A percentile compares a stretch with the other conserved stretches of the same genome.
Evolutionary conservation across 306 rosid genomes (phyloP).

Genomic region (Rubus idaeus): DNA sequence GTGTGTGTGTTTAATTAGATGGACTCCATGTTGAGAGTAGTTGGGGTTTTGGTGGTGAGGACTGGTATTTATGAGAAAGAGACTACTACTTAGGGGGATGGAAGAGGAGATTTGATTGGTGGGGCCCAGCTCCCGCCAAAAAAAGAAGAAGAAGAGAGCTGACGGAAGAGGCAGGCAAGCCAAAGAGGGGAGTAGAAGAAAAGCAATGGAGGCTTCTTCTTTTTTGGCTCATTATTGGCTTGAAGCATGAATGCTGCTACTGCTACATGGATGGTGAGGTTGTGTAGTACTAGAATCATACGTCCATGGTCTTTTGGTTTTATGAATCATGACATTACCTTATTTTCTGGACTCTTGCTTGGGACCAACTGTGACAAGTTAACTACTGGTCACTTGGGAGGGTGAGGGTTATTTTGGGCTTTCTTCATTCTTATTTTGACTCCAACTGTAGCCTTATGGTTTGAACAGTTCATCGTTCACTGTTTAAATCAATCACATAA

Average conservation of each 20-base stretch:
- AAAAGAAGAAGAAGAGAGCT: constrained; percentile 11
- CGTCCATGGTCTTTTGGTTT: background rate
- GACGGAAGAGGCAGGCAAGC: too few species aligned
- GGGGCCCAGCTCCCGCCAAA: constrained; percentile 71
- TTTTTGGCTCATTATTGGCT: constrained; percentile 6
- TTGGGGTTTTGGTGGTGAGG: constrained; percentile 19
- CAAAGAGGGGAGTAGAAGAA: constrained; percentile 63
- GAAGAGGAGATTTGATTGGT: constrained; percentile 43
- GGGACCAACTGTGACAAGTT: background rate
- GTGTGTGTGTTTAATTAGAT: background rate
- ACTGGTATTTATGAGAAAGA: constrained; percentile 40
- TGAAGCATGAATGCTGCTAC: constrained; percentile 3
- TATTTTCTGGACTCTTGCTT: background rate
- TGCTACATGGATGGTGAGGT: background rate
- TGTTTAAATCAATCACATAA: too few species aligned
- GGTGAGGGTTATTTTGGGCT: background rate
- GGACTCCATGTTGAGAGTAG: background rate
- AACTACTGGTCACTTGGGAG: background rate
- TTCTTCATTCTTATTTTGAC: too few species aligned
- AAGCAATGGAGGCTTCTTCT: constrained; percentile 37
- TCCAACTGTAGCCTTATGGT: too few species aligned
- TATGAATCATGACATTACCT: background rate
- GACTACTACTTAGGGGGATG: background rate
- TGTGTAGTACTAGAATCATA: too few species aligned
- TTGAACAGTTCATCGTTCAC: too few species aligned